Evolutionary conservation across 257 asterid species (phyloP).

Genomic region (Hygrophila difformis): DNA sequence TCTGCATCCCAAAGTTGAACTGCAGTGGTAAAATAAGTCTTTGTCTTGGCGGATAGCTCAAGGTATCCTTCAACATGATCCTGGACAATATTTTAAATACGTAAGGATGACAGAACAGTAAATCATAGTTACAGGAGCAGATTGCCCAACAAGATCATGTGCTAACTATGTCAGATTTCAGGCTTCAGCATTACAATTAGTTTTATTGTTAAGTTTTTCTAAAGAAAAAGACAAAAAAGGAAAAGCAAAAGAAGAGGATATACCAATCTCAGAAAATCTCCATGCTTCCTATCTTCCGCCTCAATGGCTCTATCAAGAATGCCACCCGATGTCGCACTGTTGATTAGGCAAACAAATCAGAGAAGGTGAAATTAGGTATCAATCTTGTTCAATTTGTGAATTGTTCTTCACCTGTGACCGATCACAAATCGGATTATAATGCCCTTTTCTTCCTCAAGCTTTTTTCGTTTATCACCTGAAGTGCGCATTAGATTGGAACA

Average conservation of each 20-base stretch:
- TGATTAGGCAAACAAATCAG: constrained; percentile 9
- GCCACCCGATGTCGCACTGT: constrained; percentile 87
- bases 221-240: constrained; percentile 5
- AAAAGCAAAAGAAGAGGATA: neutral
- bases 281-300: constrained; percentile 82
- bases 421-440: constrained; percentile 44
- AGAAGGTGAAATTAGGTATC: constrained; percentile 4
- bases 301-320: constrained; percentile 89
- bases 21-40: constrained; percentile 70
- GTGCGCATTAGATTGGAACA: constrained; percentile 9
- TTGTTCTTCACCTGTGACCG: constrained; percentile 30
- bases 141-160: no score
- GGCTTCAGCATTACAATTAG: no score
- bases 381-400: neutral
- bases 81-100: constrained; percentile 22
- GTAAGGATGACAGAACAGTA: neutral
- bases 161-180: no score
- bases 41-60: constrained; percentile 87
- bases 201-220: neutral
- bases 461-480: constrained; percentile 38
- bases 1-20: constrained; percentile 84
- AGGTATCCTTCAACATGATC: constrained; percentile 95
- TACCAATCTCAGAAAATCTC: constrained; percentile 88
- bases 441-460: constrained; percentile 53
- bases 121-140: neutral